Evolutionary conservation across 1,139 yeast genomes (phyloP).

Genomic region (Saccharomycopsis phalli): DNA sequence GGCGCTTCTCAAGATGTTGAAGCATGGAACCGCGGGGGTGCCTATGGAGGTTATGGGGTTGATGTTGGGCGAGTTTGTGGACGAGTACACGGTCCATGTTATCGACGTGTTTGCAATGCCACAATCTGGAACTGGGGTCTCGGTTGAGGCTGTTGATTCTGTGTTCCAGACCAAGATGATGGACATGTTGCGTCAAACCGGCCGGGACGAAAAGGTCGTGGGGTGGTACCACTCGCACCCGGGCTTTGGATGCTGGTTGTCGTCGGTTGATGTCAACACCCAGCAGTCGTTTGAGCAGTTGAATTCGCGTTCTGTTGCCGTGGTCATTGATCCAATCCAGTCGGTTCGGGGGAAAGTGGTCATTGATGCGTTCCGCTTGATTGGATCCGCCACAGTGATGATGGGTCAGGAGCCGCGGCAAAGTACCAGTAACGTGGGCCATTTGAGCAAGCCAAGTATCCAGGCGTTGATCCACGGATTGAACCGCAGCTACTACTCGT

Average conservation of each 20-base stretch:
- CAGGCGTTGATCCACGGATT: conserved; percentile 96
- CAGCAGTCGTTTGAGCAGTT: conserved; percentile 96
- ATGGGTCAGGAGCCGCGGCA: conserved; percentile 98
- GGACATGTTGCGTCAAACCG: conserved; percentile 99
- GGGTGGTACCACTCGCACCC: conserved; percentile 99
- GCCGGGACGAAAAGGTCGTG: conserved; percentile 96
- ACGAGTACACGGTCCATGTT: conserved; percentile 94
- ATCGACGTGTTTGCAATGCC: conserved; percentile 99
- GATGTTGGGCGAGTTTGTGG: conserved; percentile 97
- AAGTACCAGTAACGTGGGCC: conserved; percentile 92
- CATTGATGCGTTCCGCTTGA: conserved; percentile 94
- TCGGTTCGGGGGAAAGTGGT: conserved; percentile 98
- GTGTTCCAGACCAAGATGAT: conserved; percentile 98
- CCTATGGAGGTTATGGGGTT: conserved; percentile 99
- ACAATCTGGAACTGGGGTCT: conserved; percentile 96
- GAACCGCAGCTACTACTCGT: conserved; percentile 92
- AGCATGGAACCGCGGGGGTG: conserved; percentile 98
- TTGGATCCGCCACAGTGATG: conserved; percentile 82
- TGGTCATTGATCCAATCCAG: conserved; percentile 95
- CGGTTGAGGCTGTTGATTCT: conserved; percentile 98
- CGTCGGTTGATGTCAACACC: conserved; percentile 94
- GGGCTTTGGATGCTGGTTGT: conserved; percentile 99
- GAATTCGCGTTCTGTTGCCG: conserved; percentile 93
- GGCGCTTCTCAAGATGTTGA: conserved; percentile 91
- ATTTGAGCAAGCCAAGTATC: conserved; percentile 93